Evolutionary conservation across 306 rosid species (phyloP), one percentile per base, ranked within the genome.

Genomic region (Cucumis melo): DNA sequence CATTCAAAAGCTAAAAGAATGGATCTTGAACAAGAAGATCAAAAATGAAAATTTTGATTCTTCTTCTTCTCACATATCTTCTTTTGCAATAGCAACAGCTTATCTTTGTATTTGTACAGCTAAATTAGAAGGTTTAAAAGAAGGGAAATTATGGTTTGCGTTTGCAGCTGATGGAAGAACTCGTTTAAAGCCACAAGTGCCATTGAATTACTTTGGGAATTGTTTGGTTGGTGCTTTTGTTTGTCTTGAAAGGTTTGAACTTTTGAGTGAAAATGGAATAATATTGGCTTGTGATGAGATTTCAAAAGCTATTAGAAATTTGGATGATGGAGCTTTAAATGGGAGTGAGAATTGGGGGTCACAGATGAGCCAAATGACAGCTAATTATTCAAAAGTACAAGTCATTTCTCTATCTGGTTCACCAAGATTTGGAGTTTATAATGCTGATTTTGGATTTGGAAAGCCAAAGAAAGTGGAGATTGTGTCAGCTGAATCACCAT

Each of bases 231-330:
- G 0, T 17, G 48, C 16, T 0, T 0, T 36, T 64, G 16, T 4
- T 36, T 8, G 8, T 4, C 27, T 50, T 11, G 64, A 76, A 36
- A 71, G 78, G 7, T 23, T 42, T 11, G 73, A 17, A 5, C 63
- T 83, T 9, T 38, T 65, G 16, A 82, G 83, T 15, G 74, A 76
- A 73, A 74, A 83, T 4, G 87, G 89, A 32, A 13, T 79, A 8
- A 29, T 27, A 16, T 39, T 67, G 21, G 89, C 83, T 8, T 24
- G 77, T 10, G 36, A 59, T 5, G 81, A 77, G 27, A 78, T 83
- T 0, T 76, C 66, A 15, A 81, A 78, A 72, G 74, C 56, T 3
- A 60, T 80, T 73, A 60, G 13, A 39, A 59, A 74, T 65, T 34
- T 81, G 65, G 78, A 78, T 1, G 77, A 57, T 9, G 82, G 21